Percentiles rank a stretch among this genome's conserved stretches.
Evolutionary conservation across 1,284 basidiomycete genomes (phyloP).

Genomic region (Crepidotus sp.): DNA sequence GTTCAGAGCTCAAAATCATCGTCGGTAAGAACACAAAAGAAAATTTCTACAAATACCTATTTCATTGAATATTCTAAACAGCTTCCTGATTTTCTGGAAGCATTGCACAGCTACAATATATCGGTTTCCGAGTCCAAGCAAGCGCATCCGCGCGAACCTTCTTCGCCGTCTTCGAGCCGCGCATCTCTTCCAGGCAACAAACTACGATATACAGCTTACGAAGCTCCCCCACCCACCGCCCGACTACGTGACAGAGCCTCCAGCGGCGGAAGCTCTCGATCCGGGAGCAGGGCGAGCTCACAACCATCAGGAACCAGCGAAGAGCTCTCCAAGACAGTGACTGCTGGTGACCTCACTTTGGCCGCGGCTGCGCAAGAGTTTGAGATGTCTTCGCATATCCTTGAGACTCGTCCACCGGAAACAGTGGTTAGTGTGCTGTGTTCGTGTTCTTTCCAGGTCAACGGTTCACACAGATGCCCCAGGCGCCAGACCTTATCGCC

Average conservation of each 20-base stretch:
- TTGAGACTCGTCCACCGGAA: constrained; percentile 6
- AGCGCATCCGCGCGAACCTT: constrained; percentile 5
- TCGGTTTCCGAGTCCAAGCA: constrained; percentile 12
- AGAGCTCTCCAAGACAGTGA: constrained; percentile 27
- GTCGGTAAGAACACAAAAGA: constrained; percentile 33
- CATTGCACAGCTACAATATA: constrained; percentile 33
- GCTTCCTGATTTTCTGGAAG: constrained; percentile 61
- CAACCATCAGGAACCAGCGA: constrained; percentile 18
- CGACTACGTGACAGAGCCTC: constrained; percentile 30
- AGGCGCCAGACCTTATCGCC: constrained; percentile 45
- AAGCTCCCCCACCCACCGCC: constrained; percentile 41
- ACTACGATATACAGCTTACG: constrained; percentile 65
- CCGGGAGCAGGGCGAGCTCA: constrained; percentile 20
- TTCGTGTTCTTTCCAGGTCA: background rate
- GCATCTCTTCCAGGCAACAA: constrained; percentile 32
- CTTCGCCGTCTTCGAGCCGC: constrained; percentile 12
- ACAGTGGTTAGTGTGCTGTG: constrained; percentile 6
- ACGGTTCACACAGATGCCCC: constrained; percentile 3
- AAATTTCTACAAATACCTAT: background rate
- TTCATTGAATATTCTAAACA: constrained; percentile 24
- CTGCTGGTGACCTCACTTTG: constrained; percentile 50
- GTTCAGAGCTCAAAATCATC: constrained; percentile 38
- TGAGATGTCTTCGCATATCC: constrained; percentile 18
- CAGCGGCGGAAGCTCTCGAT: constrained; percentile 15
- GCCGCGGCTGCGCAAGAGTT: constrained; percentile 36